Percentiles rank a stretch among this genome's conserved stretches.
Evolutionary conservation across 2,329 filamentous ascomycete genomes (phyloP).

Genomic region (Sporothrix phasma): DNA sequence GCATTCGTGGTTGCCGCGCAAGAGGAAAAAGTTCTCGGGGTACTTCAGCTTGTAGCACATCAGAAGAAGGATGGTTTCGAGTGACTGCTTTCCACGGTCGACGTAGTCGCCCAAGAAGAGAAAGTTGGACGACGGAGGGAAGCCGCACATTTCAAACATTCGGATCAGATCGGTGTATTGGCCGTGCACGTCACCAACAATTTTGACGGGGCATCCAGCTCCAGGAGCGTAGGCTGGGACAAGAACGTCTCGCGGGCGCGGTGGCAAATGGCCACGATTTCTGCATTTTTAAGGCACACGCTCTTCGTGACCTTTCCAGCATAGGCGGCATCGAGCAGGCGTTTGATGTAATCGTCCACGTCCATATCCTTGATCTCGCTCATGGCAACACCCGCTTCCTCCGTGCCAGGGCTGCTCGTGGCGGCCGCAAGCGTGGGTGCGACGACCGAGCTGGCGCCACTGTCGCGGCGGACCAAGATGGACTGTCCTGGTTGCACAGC

Average conservation of each 20-base stretch:
- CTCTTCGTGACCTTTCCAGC: conserved; percentile 96
- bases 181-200: conserved; percentile 92
- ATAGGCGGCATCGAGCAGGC: conserved; percentile 88
- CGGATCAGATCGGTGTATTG: conserved; percentile 94
- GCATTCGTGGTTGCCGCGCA: conserved; percentile 93
- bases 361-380: conserved; percentile 86
- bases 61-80: conserved; percentile 87
- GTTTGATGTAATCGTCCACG: conserved; percentile 92
- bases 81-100: conserved; percentile 87
- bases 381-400: conserved; percentile 57
- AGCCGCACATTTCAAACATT: conserved; percentile 98
- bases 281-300: conserved; percentile 93
- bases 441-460: conserved; percentile 54
- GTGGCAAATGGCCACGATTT: conserved; percentile 88
- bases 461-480: conserved; percentile 75
- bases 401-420: conserved; percentile 3
- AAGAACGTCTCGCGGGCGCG: conserved; percentile 82
- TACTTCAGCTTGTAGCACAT: conserved; percentile 97
- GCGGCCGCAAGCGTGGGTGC: conserved; percentile 24
- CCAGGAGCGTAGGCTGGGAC: conserved; percentile 81
- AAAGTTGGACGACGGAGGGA: conserved; percentile 84
- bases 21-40: conserved; percentile 92
- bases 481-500: conserved; percentile 70
- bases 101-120: conserved; percentile 95
- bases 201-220: conserved; percentile 95